Base-by-base conservation (phyloP, 495 filamentous ascomycete genomes). In the Penicillium nucicola region DNA sequence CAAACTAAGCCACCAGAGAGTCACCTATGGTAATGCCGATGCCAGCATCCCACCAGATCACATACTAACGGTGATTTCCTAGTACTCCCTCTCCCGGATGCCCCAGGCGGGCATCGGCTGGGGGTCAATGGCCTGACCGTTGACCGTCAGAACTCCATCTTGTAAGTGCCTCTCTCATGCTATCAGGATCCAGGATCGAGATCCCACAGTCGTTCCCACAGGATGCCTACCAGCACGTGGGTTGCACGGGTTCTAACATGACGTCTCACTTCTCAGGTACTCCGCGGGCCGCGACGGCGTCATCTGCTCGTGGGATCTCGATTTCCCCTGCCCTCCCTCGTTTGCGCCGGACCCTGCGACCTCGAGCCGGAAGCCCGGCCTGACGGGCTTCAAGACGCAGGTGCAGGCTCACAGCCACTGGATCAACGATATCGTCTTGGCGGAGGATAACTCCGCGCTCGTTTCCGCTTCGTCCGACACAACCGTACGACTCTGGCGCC, bases 381-480 rank as follows among this genome's bases (percentile, higher is more conserved):
- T 62, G 19, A 89, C 90, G 30, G 79, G 78, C n/a, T 92, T 92
- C 67, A 84, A 89, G 49, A 80, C 85, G 40, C 91, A 96, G 68
- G 88, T 92, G n/a, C 91, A 97, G 61, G 95, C 93, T 11, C 93
- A 98, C 66, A 97, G 92, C 22, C 92, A 97, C 68, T 97, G 93
- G 93, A 87, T 98, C 66, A 97, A 97, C 64, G 92, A 97, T 60
- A 89, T 98, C 50, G 82, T 85, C n/a, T 82, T 97, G 45, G 85
- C 87, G 22, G 80, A 91, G 58, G 82, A 85, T 42, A 89, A 96
- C 64, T 79, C 84, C 14, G 90, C 90, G 6, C 75, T 98, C 10
- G 88, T 97, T 7, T 96, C 95, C 10, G 92, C 90, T 17, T 97
- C 93, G 4, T 97, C 95, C 11, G 93, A 98, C 68, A 85, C 95